phyloP scores from a whole-genome alignment of 2,329 filamentous ascomycete species.

The Escovopsis sp. region DNA sequence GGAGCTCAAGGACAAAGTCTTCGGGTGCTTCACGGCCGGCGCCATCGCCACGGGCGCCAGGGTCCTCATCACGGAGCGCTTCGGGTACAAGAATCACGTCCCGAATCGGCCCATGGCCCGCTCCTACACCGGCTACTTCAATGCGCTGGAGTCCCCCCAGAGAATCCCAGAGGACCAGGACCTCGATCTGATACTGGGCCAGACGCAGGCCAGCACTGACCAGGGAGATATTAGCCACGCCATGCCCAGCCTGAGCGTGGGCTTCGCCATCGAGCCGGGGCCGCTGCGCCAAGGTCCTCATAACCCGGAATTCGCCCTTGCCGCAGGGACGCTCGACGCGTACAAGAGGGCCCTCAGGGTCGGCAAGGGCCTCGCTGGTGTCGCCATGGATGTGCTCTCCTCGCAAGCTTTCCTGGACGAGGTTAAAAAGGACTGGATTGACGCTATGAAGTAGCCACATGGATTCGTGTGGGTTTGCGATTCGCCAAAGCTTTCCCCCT shows the following conservation, averaged over 20 bases:
- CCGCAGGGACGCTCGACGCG: constrained; percentile 32
- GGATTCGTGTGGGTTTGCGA: too few species aligned
- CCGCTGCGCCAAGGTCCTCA: constrained; percentile 26
- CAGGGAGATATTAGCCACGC: constrained; percentile 44
- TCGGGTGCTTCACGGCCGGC: constrained; percentile 23
- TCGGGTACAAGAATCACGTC: constrained; percentile 38
- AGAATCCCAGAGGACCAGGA: constrained; percentile 22
- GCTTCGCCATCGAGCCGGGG: constrained; percentile 34
- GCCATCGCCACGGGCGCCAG: constrained; percentile 29
- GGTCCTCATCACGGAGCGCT: constrained; percentile 23
- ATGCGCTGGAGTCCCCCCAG: constrained; percentile 19
- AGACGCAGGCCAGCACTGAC: constrained; percentile 41
- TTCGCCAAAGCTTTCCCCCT: too few species aligned
- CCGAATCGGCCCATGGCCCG: constrained; percentile 34
- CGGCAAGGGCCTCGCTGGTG: constrained; percentile 32
- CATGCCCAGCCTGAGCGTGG: constrained; percentile 38
- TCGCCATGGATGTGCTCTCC: constrained; percentile 31
- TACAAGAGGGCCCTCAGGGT: constrained; percentile 31
- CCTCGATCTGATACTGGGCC: constrained; percentile 24
- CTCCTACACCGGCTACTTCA: constrained; percentile 31
- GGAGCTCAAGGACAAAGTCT: constrained; percentile 26
- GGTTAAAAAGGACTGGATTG: constrained; percentile 17
- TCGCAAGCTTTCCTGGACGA: constrained; percentile 25
- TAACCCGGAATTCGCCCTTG: constrained; percentile 35
- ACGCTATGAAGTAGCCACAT: background rate